Evolutionary conservation across 1,139 yeast genomes (phyloP), one percentile per base, ranked within the genome.

Genomic region (Debaryomycetaceae sp.): DNA sequence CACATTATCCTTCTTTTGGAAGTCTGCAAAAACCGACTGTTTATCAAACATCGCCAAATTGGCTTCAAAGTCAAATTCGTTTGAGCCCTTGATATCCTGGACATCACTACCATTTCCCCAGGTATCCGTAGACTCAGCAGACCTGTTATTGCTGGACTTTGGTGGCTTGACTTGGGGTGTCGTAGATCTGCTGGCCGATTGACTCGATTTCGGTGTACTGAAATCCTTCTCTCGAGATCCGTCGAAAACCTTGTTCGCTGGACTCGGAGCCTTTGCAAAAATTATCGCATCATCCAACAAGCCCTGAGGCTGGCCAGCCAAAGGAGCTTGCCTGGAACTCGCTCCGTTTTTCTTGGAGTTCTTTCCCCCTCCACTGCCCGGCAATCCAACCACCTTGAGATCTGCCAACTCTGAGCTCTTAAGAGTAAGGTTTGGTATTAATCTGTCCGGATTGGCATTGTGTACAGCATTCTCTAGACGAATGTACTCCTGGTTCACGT

Each of bases 41-140:
- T 91, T 91, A 61, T 91, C 95, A 56, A 91, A 91, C 72, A 83
- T 79, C 22, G 85, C 83, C 49, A 89, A 72, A 55, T 86, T 87
- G 8, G 89, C 84, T 43, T 80, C 87, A 61, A 91, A 91, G 59
- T 91, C 97, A 63, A 91, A 91, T 47, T 89, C 97, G 17, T 73
- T 79, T 31, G 77, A 62, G 22, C 66, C 50, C 48, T 78, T 78
- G 46, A 79, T 73, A 38, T 71, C 65, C 14, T 63, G 55, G 4
- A 75, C 75, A 44, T 76, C 80, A 13, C 50, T 48, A 24, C 70
- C 74, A 24, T 39, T 46, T 36, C 73, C 75, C 86, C 85, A 81
- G 13, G 65, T 64, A 17, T 54, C 63, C 2, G 40, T 33, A 3
- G 41, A 49, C 43, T 35, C 41, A 9, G 45, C 28, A 6, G 50